phyloP scores from a whole-genome alignment of 2,329 filamentous ascomycete species.

The Drechmeria coniospora region DNA sequence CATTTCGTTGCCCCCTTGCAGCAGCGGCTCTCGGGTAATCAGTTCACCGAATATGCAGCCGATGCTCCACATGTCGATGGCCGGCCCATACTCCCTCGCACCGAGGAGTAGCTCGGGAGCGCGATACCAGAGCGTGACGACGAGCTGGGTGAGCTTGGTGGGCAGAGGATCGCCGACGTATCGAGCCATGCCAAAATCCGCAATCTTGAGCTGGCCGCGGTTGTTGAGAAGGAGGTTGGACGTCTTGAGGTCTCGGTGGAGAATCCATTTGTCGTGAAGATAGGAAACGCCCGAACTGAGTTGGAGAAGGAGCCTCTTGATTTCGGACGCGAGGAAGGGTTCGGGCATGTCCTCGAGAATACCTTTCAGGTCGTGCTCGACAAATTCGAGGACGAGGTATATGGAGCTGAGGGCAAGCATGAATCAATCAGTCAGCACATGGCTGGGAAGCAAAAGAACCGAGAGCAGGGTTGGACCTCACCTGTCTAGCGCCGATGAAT shows the following conservation, averaged over 20 bases:
- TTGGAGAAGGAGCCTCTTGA: constrained; percentile 79
- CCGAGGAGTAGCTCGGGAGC: constrained; percentile 82
- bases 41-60: constrained; percentile 94
- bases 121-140: constrained; percentile 96
- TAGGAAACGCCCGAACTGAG: constrained; percentile 67
- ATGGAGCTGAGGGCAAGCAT: constrained; percentile 37
- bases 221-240: constrained; percentile 93
- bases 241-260: constrained; percentile 87
- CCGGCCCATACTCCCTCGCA: constrained; percentile 53
- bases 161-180: constrained; percentile 72
- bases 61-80: constrained; percentile 89
- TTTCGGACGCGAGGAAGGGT: constrained; percentile 81
- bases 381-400: constrained; percentile 90
- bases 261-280: constrained; percentile 78
- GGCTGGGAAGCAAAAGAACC: background rate
- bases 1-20: constrained; percentile 86
- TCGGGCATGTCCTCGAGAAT: constrained; percentile 89
- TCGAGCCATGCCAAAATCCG: constrained; percentile 95
- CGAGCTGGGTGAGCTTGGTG: constrained; percentile 70
- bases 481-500: constrained; percentile 37
- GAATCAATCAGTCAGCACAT: background rate
- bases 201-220: constrained; percentile 84
- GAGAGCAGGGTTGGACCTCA: constrained; percentile 12
- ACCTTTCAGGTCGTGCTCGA: constrained; percentile 91
- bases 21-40: constrained; percentile 62